A percentile compares a stretch with the other conserved stretches of the same genome.
phyloP scores from a whole-genome alignment of 768 basidiomycete genomes.

The Kwoniella botswanensis region DNA sequence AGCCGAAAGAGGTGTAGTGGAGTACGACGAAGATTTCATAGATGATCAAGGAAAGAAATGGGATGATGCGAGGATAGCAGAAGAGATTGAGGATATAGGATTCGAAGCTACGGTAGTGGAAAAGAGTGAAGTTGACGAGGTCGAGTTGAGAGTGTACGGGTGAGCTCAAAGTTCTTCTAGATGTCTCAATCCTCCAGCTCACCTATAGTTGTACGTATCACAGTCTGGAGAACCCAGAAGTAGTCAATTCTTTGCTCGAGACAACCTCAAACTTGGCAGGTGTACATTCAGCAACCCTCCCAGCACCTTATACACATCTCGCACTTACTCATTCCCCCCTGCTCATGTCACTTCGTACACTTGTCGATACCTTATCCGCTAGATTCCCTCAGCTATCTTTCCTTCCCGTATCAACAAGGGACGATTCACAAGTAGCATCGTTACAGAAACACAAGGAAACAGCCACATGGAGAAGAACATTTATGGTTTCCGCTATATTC shows the following conservation, averaged over 20 bases:
- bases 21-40: conserved; percentile 72
- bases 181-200: background rate
- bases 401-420: conserved; percentile 50
- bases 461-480: conserved; percentile 71
- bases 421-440: conserved; percentile 56
- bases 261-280: conserved; percentile 43
- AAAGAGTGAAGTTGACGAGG: conserved; percentile 47
- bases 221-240: conserved; percentile 43
- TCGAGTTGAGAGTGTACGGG: conserved; percentile 56
- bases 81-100: conserved; percentile 77
- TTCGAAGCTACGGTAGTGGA: conserved; percentile 58
- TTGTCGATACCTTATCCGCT: conserved; percentile 53
- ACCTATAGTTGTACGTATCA: background rate
- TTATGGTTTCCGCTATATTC: conserved; percentile 75
- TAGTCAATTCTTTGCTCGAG: conserved; percentile 36
- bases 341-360: conserved; percentile 53
- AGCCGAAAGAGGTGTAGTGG: conserved; percentile 88
- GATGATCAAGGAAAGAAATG: conserved; percentile 61
- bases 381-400: conserved; percentile 53
- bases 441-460: conserved; percentile 57
- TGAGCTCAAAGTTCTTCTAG: conserved; percentile 24
- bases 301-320: conserved; percentile 48
- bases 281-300: conserved; percentile 40
- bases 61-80: conserved; percentile 77
- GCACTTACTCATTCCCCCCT: conserved; percentile 52